phyloP scores from a whole-genome alignment of 1,284 basidiomycete genomes.

The Baeospora myosura region DNA sequence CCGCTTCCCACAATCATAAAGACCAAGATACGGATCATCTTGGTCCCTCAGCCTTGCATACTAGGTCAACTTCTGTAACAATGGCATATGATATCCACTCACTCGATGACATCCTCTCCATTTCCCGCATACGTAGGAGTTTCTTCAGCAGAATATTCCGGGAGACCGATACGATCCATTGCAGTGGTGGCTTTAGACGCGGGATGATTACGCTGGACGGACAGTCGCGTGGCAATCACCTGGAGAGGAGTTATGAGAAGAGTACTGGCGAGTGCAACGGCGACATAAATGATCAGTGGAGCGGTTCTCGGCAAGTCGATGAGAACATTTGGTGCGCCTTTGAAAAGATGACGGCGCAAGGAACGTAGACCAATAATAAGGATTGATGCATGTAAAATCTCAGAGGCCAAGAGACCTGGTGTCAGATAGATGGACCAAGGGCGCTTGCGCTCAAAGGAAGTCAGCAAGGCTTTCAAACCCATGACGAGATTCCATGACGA shows the following conservation, averaged over 20 bases:
- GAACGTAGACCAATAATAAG: neutral
- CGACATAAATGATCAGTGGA: neutral
- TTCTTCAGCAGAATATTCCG: too few relatives aligned
- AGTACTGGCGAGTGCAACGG: neutral
- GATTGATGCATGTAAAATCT: neutral
- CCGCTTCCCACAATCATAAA: neutral
- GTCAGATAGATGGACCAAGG: constrained; percentile 3
- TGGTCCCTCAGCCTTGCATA: neutral
- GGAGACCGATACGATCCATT: too few relatives aligned
- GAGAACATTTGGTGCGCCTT: neutral
- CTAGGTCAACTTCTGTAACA: neutral
- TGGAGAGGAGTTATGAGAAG: neutral
- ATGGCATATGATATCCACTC: neutral
- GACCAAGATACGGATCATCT: neutral
- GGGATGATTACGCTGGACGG: constrained; percentile 3
- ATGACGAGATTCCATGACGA: neutral
- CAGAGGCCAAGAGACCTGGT: neutral
- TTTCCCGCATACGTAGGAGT: neutral
- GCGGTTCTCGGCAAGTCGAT: neutral
- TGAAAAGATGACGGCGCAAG: neutral
- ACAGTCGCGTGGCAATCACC: neutral
- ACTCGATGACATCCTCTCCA: neutral
- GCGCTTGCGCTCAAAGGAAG: constrained; percentile 1
- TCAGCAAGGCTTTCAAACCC: neutral
- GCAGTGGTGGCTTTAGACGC: neutral